These are phyloP conservation scores for Stipa capillata DNA, from an alignment of 176 grass and related monocot species.

Conservation along the genomic window DNA sequence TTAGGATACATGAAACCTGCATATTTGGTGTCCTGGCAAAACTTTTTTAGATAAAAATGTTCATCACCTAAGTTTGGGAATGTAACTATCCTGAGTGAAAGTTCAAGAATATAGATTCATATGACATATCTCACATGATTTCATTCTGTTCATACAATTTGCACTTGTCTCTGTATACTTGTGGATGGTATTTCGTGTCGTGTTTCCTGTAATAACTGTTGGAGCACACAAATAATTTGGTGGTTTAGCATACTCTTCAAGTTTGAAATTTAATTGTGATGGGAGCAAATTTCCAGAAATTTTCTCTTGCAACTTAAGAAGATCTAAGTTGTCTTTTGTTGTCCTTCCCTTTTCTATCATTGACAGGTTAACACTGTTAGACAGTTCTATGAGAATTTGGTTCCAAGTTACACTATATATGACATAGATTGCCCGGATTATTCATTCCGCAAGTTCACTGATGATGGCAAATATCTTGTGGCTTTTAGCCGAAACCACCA, in stretches of 20 bases:
- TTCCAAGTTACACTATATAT: constrained; percentile 53
- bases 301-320: background rate
- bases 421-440: constrained; percentile 68
- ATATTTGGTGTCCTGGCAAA: background rate
- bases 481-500: constrained; percentile 68
- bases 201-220: background rate
- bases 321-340: background rate
- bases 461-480: constrained; percentile 74
- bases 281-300: background rate
- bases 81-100: background rate
- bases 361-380: constrained; percentile 62
- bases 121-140: background rate
- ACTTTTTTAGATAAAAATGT: too few relatives aligned
- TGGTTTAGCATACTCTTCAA: background rate
- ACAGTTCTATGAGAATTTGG: constrained; percentile 80
- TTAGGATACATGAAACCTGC: background rate
- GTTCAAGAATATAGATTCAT: background rate
- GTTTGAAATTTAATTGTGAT: background rate
- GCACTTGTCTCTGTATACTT: background rate
- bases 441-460: constrained; percentile 70
- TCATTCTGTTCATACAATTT: background rate
- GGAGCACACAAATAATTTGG: background rate
- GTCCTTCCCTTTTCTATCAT: background rate
- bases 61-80: background rate
- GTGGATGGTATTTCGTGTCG: background rate